Percentiles rank a stretch among this genome's conserved stretches.
Conservation (phyloP, 208 protist genomes). For the Angomonas deanei region DNA sequence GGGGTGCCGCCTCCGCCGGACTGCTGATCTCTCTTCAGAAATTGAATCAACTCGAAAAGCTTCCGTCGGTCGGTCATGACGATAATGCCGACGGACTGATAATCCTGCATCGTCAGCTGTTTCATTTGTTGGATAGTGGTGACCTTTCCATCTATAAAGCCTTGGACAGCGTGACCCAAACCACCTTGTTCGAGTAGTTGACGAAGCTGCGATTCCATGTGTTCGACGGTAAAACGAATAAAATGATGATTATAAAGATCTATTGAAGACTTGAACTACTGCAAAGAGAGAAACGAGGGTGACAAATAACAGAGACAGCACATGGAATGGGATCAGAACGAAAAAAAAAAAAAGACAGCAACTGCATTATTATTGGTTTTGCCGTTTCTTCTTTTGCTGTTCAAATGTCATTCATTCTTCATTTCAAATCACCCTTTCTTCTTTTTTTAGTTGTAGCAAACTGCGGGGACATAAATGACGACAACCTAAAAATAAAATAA, state of each 20-base stretch:
- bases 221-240: background rate
- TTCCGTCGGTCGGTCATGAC: slow-evolving; percentile 89
- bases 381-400: too few relatives aligned
- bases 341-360: slow-evolving; percentile 15
- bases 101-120: slow-evolving; percentile 89
- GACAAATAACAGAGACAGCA: too few relatives aligned
- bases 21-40: slow-evolving; percentile 73
- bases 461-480: background rate
- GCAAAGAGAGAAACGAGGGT: background rate
- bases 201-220: slow-evolving; percentile 76
- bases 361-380: too few relatives aligned
- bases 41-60: slow-evolving; percentile 91
- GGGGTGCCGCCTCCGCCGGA: slow-evolving; percentile 6
- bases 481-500: slow-evolving; percentile 2
- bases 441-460: background rate
- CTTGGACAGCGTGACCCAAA: slow-evolving; percentile 71
- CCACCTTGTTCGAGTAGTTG: slow-evolving; percentile 75
- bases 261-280: background rate
- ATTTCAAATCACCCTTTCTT: background rate
- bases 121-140: slow-evolving; percentile 73
- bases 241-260: background rate
- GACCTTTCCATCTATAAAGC: slow-evolving; percentile 72
- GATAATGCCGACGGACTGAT: slow-evolving; percentile 85
- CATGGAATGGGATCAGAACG: background rate
- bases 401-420: background rate